Conservation (phyloP, 2,329 filamentous ascomycete species). For the Phyllosticta citribraziliensis region DNA sequence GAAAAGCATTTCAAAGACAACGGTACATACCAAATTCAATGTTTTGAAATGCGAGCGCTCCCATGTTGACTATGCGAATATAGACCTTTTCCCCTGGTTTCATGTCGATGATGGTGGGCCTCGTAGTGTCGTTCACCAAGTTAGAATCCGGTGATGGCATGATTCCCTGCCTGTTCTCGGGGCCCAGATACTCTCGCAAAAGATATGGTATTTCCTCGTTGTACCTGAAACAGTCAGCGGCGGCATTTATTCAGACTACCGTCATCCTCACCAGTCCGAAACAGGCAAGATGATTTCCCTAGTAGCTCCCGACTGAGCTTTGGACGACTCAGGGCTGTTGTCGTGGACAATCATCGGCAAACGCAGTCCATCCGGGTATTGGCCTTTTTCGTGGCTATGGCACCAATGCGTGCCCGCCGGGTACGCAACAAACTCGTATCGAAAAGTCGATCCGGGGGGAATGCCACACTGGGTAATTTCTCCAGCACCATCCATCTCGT, state of each 20-base stretch:
- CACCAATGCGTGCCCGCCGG: conserved; percentile 67
- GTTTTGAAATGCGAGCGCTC: conserved; percentile 48
- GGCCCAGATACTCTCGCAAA: conserved; percentile 36
- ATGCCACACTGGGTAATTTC: conserved; percentile 60
- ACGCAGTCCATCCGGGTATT: conserved; percentile 62
- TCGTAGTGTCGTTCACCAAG: conserved; percentile 57
- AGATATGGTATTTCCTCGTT: conserved; percentile 46
- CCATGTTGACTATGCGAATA: conserved; percentile 60
- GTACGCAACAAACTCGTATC: conserved; percentile 54
- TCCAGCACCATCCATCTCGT: conserved; percentile 60
- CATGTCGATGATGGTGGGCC: conserved; percentile 49
- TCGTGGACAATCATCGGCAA: conserved; percentile 58
- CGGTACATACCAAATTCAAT: conserved; percentile 27
- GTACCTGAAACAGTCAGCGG: conserved; percentile 31
- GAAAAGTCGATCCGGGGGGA: conserved; percentile 52
- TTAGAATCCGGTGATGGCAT: conserved; percentile 58
- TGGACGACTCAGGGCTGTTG: conserved; percentile 20
- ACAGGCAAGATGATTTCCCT: conserved; percentile 56
- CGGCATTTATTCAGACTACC: not conserved
- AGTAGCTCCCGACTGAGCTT: conserved; percentile 35
- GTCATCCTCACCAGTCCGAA: conserved; percentile 48
- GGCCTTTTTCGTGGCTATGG: conserved; percentile 57
- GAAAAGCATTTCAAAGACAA: too few relatives aligned
- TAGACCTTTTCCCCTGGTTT: conserved; percentile 60
- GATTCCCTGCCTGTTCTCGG: conserved; percentile 35